Evolutionary conservation across 805 yeast species (phyloP), one percentile per base, ranked within the genome.

Genomic region (Metschnikowia anglica): DNA sequence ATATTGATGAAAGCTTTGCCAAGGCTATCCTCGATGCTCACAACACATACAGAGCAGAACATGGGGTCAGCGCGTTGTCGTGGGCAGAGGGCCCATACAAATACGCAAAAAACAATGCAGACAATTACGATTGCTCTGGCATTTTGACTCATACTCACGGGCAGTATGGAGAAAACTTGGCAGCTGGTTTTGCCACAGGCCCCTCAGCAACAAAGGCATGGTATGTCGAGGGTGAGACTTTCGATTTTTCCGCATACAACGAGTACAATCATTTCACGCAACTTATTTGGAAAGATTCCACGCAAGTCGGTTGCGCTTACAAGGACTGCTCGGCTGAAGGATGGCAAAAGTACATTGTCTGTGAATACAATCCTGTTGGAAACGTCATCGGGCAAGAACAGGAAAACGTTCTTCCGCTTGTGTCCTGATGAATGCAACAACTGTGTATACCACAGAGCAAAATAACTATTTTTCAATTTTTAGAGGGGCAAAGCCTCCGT

Each of bases 131-230:
- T 42, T 66, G 72, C 48, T 63, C 68, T 2, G 71, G 71, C 34
- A 39, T 41, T 23, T 62, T 69, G 47, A 51, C 49, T 16, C 73
- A 70, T 52, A 60, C 72, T 10, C 69, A 67, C 41, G 72, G 72
- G 39, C 41, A 48, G 24, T 70, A 57, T 47, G 75, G 75, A 49
- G 74, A 70, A 51, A 70, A 65, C 48, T 58, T 66, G 45, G 70
- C 69, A 11, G 68, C 66, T 15, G 72, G 72, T 0, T 65, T 49
- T 46, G 44, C 53, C 15, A 34, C 46, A 10, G 72, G 68, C 19
- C 52, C 55, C 10, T 37, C 60, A 16, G 72, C 72, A 7, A 55
- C 67, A 5, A 47, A 54, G 11, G 72, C 72, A 15, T 70, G 75
- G 75, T 68, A 69, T 55, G 59, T 48, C 32, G 74, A 68, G 55